Evolutionary conservation across 176 grass and related monocot species (phyloP).

Genomic region (Oryza coarctata): DNA sequence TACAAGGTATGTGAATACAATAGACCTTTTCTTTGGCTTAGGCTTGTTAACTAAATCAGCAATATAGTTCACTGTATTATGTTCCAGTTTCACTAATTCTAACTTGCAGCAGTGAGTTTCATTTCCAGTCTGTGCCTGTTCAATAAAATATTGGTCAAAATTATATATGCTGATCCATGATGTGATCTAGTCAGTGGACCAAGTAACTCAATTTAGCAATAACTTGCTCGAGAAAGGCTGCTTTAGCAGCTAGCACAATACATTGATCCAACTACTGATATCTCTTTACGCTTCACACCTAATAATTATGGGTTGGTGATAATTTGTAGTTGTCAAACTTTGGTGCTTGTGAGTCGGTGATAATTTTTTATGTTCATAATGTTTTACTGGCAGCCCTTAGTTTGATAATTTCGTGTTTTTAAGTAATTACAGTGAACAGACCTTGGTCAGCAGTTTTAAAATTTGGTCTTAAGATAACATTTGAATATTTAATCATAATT

Average conservation of each 20-base stretch:
- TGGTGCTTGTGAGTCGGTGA: neutral
- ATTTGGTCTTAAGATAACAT: neutral
- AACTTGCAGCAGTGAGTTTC: neutral
- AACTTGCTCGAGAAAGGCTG: neutral
- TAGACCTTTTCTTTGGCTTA: neutral
- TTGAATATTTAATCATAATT: conserved; percentile 12
- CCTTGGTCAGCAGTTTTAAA: neutral
- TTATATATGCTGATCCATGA: conserved; percentile 19
- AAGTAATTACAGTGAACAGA: neutral
- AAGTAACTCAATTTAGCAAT: neutral
- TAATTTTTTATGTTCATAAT: neutral
- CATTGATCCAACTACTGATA: neutral
- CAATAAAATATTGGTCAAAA: neutral
- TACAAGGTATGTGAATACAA: conserved; percentile 64
- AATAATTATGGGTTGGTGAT: neutral
- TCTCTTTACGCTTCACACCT: conserved; percentile 1
- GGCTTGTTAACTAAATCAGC: neutral
- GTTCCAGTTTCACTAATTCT: neutral
- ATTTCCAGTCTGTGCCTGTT: conserved; percentile 1
- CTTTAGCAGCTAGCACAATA: conserved; percentile 8
- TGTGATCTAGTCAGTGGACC: neutral
- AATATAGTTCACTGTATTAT: neutral
- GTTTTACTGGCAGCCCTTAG: neutral
- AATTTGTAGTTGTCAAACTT: neutral
- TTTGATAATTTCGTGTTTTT: neutral